phyloP scores from a whole-genome alignment of 2,329 filamentous ascomycete species.

The Venturiaceae sp. region DNA sequence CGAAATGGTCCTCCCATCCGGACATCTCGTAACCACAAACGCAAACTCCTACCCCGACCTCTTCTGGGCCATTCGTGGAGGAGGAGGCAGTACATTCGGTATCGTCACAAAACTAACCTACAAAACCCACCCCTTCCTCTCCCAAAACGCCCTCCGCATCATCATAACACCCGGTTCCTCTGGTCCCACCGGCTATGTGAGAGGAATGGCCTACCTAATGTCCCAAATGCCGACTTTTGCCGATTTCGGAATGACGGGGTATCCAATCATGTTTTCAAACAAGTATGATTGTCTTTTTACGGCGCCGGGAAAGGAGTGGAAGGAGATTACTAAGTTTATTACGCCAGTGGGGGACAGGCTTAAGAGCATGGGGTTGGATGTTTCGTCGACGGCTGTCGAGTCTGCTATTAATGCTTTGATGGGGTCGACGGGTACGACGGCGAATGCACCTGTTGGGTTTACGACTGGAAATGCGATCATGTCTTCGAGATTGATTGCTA shows the following conservation, averaged over 20 bases:
- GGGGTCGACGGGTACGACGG: not conserved
- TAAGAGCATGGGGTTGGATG: not conserved
- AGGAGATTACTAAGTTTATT: not conserved
- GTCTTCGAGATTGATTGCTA: not conserved
- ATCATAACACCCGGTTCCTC: not conserved
- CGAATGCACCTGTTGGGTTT: not conserved
- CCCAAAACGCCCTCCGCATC: not conserved
- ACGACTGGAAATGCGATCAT: not conserved
- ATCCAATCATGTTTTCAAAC: not conserved
- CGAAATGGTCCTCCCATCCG: conserved; percentile 40
- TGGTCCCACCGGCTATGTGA: not conserved
- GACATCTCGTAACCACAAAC: conserved; percentile 29
- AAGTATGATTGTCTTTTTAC: not conserved
- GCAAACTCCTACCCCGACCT: conserved; percentile 33
- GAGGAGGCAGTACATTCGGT: conserved; percentile 47
- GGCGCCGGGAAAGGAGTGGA: not conserved
- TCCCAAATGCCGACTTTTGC: not conserved
- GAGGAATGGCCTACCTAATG: not conserved
- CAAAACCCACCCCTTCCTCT: not conserved
- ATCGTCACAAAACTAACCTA: conserved; percentile 33
- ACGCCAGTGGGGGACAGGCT: not conserved
- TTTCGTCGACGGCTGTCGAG: not conserved
- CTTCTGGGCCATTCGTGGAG: conserved; percentile 47
- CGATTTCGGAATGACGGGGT: not conserved
- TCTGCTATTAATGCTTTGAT: not conserved